Percentiles rank a stretch among this genome's conserved stretches.
These are phyloP conservation scores for Suillus weaverae DNA, from an alignment of 768 basidiomycete genomes.

Conservation along the genomic window DNA sequence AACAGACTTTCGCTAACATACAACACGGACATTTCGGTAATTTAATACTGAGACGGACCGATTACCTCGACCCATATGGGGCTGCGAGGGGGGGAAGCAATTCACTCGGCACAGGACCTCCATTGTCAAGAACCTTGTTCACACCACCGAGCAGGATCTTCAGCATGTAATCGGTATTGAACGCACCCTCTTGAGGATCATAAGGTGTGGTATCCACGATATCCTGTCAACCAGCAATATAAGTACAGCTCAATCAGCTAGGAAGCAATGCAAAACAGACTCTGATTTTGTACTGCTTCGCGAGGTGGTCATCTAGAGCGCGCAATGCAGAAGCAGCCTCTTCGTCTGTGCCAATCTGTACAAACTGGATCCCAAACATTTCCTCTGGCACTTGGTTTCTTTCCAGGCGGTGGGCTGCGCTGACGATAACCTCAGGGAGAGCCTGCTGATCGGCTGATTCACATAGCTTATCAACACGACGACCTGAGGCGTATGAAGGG, in stretches of 20 bases:
- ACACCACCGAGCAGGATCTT: slow-evolving; percentile 11
- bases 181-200: slow-evolving; percentile 8
- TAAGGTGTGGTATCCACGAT: slow-evolving; percentile 42
- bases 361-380: slow-evolving; percentile 39
- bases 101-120: slow-evolving; percentile 2
- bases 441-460: slow-evolving; percentile 17
- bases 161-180: slow-evolving; percentile 11
- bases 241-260: not conserved
- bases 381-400: slow-evolving; percentile 25
- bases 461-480: not conserved
- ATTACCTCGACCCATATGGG: not conserved
- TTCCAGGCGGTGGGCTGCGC: slow-evolving; percentile 31
- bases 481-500: not conserved
- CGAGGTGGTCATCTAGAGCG: slow-evolving; percentile 33
- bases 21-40: not conserved
- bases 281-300: slow-evolving; percentile 4
- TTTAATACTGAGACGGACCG: not conserved
- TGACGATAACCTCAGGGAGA: slow-evolving; percentile 22
- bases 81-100: slow-evolving; percentile 15
- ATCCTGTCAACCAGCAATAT: slow-evolving; percentile 23
- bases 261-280: slow-evolving; percentile 1
- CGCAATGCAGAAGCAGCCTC: slow-evolving; percentile 34
- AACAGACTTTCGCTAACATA: not conserved
- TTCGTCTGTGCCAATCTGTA: slow-evolving; percentile 36
- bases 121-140: slow-evolving; percentile 9